Conservation (phyloP, 1,284 basidiomycete species). For the Ceratobasidium sp. region DNA sequence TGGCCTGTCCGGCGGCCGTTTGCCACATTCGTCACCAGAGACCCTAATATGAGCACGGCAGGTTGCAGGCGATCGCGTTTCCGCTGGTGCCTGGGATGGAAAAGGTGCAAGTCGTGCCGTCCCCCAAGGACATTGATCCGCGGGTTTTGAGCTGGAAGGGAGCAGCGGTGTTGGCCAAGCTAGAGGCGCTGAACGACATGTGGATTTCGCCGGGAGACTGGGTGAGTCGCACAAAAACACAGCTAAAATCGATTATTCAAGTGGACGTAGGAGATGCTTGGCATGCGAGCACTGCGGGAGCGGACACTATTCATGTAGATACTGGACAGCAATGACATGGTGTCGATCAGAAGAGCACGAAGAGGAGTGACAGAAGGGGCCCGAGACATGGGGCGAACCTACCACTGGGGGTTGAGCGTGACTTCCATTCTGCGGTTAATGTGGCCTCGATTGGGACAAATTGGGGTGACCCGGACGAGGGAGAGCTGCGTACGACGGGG, state of each 20-base stretch:
- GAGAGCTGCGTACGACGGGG: not conserved
- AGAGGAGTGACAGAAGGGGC: not conserved
- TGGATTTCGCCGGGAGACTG: constrained; percentile 91
- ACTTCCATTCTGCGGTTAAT: constrained; percentile 40
- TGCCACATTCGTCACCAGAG: constrained; percentile 47
- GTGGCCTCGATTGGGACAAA: constrained; percentile 17
- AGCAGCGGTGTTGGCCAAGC: constrained; percentile 89
- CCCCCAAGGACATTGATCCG: constrained; percentile 93
- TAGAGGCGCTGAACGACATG: constrained; percentile 88
- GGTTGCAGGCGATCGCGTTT: constrained; percentile 86
- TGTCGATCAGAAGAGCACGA: not conserved
- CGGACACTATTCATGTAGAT: constrained; percentile 57
- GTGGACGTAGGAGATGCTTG: constrained; percentile 69
- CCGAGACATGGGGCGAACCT: constrained; percentile 1
- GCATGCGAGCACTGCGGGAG: constrained; percentile 82
- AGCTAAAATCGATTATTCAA: not conserved
- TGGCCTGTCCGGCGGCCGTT: constrained; percentile 35
- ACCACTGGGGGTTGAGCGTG: not conserved
- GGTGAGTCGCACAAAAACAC: constrained; percentile 60
- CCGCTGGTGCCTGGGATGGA: constrained; percentile 82
- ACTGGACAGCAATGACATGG: not conserved
- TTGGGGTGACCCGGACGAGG: not conserved
- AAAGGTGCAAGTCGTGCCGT: constrained; percentile 88
- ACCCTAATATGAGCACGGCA: constrained; percentile 50
- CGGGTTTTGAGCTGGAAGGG: constrained; percentile 94